Percentiles rank a stretch among this genome's conserved stretches.
phyloP scores from a whole-genome alignment of 2,329 filamentous ascomycete species.

The Aspergillus viridinutans region DNA sequence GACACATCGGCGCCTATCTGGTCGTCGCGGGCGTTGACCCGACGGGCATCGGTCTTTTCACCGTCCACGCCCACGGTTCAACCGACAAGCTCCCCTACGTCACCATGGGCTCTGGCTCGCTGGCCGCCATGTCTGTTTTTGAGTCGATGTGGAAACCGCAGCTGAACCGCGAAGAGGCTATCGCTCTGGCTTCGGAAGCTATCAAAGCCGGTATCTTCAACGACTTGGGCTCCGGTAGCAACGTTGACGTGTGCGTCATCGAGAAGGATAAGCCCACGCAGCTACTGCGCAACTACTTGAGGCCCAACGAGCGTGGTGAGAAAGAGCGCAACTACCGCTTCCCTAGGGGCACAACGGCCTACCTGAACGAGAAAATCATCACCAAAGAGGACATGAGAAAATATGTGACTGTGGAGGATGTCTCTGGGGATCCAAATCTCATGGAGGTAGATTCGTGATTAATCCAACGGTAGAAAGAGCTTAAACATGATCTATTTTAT shows the following conservation, averaged over 20 bases:
- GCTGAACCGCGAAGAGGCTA: slow-evolving; percentile 73
- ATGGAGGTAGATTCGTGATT: slow-evolving; percentile 59
- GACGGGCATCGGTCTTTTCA: slow-evolving; percentile 92
- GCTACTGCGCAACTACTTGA: slow-evolving; percentile 86
- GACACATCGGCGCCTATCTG: slow-evolving; percentile 95
- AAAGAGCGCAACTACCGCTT: slow-evolving; percentile 96
- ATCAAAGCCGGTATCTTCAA: slow-evolving; percentile 98
- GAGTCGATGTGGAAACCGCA: slow-evolving; percentile 89
- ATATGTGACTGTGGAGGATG: slow-evolving; percentile 86
- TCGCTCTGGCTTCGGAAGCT: slow-evolving; percentile 76
- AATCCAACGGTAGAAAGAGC: not conserved
- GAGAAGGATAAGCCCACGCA: slow-evolving; percentile 86
- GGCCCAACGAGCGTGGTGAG: slow-evolving; percentile 81
- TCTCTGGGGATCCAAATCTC: slow-evolving; percentile 64
- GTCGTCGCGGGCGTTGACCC: slow-evolving; percentile 96
- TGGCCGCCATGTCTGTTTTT: slow-evolving; percentile 97
- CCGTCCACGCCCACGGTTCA: slow-evolving; percentile 95
- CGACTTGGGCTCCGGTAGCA: slow-evolving; percentile 92
- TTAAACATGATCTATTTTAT: slow-evolving; percentile 2
- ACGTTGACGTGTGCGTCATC: slow-evolving; percentile 95
- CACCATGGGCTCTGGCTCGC: slow-evolving; percentile 94
- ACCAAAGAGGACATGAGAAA: slow-evolving; percentile 89
- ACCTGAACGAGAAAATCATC: slow-evolving; percentile 94
- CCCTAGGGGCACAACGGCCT: slow-evolving; percentile 84
- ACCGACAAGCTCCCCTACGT: slow-evolving; percentile 99